Evolutionary conservation across 2,329 filamentous ascomycete genomes (phyloP).

Genomic region (Hansfordia pulvinata): DNA sequence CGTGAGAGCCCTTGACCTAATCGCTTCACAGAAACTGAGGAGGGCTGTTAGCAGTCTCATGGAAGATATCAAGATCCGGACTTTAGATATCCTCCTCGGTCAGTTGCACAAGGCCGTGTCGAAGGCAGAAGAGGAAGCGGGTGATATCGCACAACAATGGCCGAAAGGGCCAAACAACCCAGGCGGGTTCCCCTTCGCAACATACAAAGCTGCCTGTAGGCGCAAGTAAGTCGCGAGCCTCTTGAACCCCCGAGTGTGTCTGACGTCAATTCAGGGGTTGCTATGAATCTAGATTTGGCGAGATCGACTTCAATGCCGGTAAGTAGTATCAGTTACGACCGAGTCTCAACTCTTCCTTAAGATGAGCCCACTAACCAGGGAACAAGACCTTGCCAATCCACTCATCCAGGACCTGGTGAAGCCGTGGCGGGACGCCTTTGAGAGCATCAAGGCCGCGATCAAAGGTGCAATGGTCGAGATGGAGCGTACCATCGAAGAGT

Average conservation of each 20-base stretch:
- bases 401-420: constrained; percentile 3
- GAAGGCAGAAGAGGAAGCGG: constrained; percentile 2
- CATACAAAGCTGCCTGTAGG: constrained; percentile 6
- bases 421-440: constrained; percentile 5
- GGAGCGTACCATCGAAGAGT: constrained; percentile 4
- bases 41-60: neutral
- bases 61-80: constrained; percentile 1
- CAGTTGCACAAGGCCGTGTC: constrained; percentile 1
- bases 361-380: neutral
- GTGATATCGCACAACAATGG: constrained; percentile 4
- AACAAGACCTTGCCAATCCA: constrained; percentile 5
- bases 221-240: constrained; percentile 5
- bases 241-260: neutral
- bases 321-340: neutral
- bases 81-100: constrained; percentile 3
- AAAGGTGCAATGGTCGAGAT: no score
- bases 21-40: constrained; percentile 2
- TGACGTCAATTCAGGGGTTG: constrained; percentile 6
- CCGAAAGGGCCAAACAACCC: constrained; percentile 2
- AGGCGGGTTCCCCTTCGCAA: constrained; percentile 3
- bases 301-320: constrained; percentile 9
- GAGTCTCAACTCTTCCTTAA: neutral
- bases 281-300: constrained; percentile 3
- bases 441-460: constrained; percentile 4
- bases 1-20: neutral